Conservation (phyloP, 176 grass and related monocot genomes). For the Aegilops speltoides region DNA sequence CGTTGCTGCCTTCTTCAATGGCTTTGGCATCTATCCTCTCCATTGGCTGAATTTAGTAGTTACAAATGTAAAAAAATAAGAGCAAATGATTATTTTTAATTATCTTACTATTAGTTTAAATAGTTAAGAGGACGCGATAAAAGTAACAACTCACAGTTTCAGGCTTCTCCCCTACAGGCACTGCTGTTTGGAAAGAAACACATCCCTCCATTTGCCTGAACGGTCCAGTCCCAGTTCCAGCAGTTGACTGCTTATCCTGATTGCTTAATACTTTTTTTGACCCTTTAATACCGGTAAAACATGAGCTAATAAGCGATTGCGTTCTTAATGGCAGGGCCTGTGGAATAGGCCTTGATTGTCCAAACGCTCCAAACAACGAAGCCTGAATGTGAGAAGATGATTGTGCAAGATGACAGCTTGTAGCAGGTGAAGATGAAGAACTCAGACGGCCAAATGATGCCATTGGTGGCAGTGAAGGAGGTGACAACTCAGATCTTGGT, state of each 20-base stretch:
- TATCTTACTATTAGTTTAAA: neutral
- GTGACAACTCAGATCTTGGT: neutral
- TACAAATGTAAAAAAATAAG: neutral
- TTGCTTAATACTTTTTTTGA: neutral
- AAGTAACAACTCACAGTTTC: conserved; percentile 1
- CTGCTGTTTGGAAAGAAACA: neutral
- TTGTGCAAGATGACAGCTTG: neutral
- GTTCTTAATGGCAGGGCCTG: conserved; percentile 3
- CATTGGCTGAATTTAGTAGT: neutral
- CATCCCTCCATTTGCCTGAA: neutral
- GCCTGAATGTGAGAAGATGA: neutral
- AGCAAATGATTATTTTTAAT: neutral
- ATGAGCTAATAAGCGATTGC: neutral
- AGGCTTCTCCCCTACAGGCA: neutral
- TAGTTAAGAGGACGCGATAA: neutral
- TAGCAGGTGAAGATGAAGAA: conserved; percentile 13
- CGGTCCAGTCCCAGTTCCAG: neutral
- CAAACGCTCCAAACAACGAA: neutral
- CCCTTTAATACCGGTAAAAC: neutral
- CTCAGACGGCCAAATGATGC: conserved; percentile 8
- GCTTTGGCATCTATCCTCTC: neutral
- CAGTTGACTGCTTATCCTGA: conserved; percentile 22
- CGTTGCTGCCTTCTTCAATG: neutral
- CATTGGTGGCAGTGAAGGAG: conserved; percentile 9
- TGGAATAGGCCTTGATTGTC: neutral